Percentiles rank a stretch among this genome's conserved stretches.
Conservation (phyloP, 139 green algal genomes). For the Picocystis salinarum region DNA sequence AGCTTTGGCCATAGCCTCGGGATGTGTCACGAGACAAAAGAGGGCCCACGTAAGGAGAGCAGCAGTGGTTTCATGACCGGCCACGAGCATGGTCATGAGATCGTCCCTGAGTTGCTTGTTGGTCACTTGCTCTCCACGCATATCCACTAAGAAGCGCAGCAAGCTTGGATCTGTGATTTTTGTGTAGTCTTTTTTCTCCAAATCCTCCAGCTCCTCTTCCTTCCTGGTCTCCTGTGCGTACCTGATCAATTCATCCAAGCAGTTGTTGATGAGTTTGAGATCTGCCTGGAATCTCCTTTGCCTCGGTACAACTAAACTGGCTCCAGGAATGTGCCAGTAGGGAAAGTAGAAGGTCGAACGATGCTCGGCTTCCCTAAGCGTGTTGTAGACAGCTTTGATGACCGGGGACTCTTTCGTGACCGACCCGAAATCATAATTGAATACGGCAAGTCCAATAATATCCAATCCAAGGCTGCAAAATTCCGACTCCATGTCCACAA, state of each 20-base stretch:
- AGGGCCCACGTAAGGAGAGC: slow-evolving; percentile 58
- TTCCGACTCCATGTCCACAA: slow-evolving; percentile 87
- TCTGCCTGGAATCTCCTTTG: slow-evolving; percentile 60
- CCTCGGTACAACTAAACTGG: slow-evolving; percentile 27
- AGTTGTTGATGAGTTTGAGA: slow-evolving; percentile 48
- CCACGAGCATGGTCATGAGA: slow-evolving; percentile 89
- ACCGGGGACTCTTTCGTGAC: slow-evolving; percentile 81
- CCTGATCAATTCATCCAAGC: slow-evolving; percentile 73
- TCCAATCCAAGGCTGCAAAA: slow-evolving; percentile 87
- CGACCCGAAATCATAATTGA: slow-evolving; percentile 97
- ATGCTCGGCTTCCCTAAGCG: slow-evolving; percentile 95
- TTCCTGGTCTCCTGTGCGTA: slow-evolving; percentile 23
- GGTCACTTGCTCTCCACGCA: slow-evolving; percentile 64
- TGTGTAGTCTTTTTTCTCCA: slow-evolving; percentile 65
- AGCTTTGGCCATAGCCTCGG: slow-evolving; percentile 33
- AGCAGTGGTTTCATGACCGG: slow-evolving; percentile 89
- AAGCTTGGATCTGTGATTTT: slow-evolving; percentile 78
- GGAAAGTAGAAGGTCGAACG: slow-evolving; percentile 95
- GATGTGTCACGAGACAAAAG: slow-evolving; percentile 30
- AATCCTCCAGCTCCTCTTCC: slow-evolving; percentile 51
- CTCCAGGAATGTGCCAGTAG: slow-evolving; percentile 77
- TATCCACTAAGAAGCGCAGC: slow-evolving; percentile 94
- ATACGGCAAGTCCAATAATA: slow-evolving; percentile 96
- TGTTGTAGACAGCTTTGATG: slow-evolving; percentile 79
- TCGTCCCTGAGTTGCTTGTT: slow-evolving; percentile 68